A percentile compares a stretch with the other conserved stretches of the same genome.
These are phyloP conservation scores for Dalechampia spathulata DNA, from an alignment of 441 rosid species.

Conservation along the genomic window DNA sequence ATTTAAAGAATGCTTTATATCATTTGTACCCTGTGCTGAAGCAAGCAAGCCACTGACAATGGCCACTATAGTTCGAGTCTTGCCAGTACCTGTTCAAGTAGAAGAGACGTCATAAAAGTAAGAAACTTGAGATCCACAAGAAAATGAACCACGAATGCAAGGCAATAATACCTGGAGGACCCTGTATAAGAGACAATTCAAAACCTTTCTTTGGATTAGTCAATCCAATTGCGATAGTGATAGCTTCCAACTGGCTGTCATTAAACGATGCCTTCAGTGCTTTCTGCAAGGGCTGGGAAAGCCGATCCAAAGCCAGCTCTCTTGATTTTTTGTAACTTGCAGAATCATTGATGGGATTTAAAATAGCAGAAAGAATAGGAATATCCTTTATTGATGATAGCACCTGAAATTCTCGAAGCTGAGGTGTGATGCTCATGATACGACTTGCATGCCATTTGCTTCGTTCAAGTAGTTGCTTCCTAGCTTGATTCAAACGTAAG, in stretches of 20 bases:
- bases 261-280: conserved; percentile 74
- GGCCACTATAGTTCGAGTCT: conserved; percentile 95
- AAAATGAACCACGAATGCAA: conserved; percentile 4
- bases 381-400: conserved; percentile 65
- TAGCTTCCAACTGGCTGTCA: conserved; percentile 86
- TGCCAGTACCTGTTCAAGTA: conserved; percentile 74
- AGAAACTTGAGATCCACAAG: conserved; percentile 8
- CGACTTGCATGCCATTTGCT: conserved; percentile 98
- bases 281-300: conserved; percentile 61
- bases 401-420: conserved; percentile 96
- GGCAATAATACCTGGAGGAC: conserved; percentile 93
- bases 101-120: conserved; percentile 6
- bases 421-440: conserved; percentile 84
- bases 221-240: conserved; percentile 53
- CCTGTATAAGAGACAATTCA: conserved; percentile 93
- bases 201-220: conserved; percentile 42
- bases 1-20: conserved; percentile 22
- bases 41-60: conserved; percentile 91
- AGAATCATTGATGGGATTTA: conserved; percentile 52
- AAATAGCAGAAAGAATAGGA: conserved; percentile 72
- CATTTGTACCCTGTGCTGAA: conserved; percentile 35
- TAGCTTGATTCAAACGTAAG: conserved; percentile 76
- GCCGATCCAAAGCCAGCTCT: conserved; percentile 41
- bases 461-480: conserved; percentile 89
- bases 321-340: conserved; percentile 26